A percentile compares a stretch with the other conserved stretches of the same genome.
phyloP scores from a whole-genome alignment of 192 early-diverging fungal genomes.

The Chytriomyces hyalinus region DNA sequence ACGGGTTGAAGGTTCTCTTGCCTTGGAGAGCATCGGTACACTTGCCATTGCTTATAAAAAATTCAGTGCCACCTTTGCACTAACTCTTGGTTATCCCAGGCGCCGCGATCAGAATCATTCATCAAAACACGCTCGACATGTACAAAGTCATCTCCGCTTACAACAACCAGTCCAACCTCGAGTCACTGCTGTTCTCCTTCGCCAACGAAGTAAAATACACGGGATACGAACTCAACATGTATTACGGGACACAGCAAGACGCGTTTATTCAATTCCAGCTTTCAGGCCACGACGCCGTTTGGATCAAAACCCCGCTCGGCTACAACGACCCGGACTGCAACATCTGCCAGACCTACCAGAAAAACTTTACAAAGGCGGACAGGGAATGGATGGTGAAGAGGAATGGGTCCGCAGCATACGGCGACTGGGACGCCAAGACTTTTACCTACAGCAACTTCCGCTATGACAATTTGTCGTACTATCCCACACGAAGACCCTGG shows the following conservation, averaged over 20 bases:
- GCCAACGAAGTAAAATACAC: not conserved
- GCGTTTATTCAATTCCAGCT: constrained; percentile 2
- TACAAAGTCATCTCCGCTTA: not conserved
- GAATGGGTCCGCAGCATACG: not conserved
- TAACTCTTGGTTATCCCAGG: not conserved
- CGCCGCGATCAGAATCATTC: not conserved
- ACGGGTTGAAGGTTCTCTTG: not conserved
- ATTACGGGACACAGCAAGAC: not conserved
- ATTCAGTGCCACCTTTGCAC: not conserved
- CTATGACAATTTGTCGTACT: not conserved
- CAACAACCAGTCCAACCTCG: not conserved
- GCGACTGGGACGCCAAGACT: not conserved
- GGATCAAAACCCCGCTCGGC: not conserved
- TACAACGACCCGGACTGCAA: not conserved
- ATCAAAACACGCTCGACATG: not conserved
- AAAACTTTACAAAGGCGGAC: not conserved
- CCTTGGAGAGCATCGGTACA: not conserved
- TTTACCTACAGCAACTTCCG: not conserved
- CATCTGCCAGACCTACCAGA: not conserved
- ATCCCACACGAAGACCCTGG: not conserved
- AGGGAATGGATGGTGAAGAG: not conserved
- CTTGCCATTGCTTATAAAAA: not conserved
- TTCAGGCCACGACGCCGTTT: not conserved
- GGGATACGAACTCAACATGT: not conserved
- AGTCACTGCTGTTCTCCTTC: not conserved